A percentile compares a stretch with the other conserved stretches of the same genome.
These are phyloP conservation scores for Trypanosoma melophagium DNA, from an alignment of 208 protist genomes.

Conservation along the genomic window DNA sequence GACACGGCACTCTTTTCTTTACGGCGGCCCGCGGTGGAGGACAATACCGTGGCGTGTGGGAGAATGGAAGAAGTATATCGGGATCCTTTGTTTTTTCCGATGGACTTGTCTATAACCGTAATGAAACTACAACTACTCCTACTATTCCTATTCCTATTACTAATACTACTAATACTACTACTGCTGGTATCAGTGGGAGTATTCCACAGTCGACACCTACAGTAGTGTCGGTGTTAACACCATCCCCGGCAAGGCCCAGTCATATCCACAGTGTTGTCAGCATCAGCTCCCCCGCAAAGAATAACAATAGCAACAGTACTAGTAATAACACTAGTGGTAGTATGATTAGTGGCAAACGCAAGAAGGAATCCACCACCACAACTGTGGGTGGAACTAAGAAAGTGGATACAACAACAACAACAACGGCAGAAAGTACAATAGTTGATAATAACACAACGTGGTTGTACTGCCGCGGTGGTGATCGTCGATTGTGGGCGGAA, in stretches of 20 bases:
- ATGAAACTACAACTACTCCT: not conserved
- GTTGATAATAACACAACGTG: conserved; percentile 31
- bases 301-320: conserved; percentile 5
- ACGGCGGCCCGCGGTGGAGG: conserved; percentile 42
- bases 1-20: conserved; percentile 80
- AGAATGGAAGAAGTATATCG: conserved; percentile 58
- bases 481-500: conserved; percentile 85
- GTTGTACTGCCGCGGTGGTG: conserved; percentile 79
- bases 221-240: too few relatives aligned
- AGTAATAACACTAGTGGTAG: not conserved
- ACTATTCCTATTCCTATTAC: too few relatives aligned
- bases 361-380: too few relatives aligned
- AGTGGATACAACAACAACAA: not conserved
- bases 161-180: too few relatives aligned
- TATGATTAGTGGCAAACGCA: too few relatives aligned
- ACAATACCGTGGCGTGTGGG: conserved; percentile 84
- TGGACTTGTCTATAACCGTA: conserved; percentile 67
- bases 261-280: not conserved
- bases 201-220: too few relatives aligned
- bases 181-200: too few relatives aligned
- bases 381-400: too few relatives aligned
- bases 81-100: conserved; percentile 87
- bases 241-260: too few relatives aligned
- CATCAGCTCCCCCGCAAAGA: too few relatives aligned
- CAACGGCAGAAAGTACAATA: not conserved